These are phyloP conservation scores for Coemansia sp. DNA, from an alignment of 192 early-diverging fungal species.

Conservation along the genomic window DNA sequence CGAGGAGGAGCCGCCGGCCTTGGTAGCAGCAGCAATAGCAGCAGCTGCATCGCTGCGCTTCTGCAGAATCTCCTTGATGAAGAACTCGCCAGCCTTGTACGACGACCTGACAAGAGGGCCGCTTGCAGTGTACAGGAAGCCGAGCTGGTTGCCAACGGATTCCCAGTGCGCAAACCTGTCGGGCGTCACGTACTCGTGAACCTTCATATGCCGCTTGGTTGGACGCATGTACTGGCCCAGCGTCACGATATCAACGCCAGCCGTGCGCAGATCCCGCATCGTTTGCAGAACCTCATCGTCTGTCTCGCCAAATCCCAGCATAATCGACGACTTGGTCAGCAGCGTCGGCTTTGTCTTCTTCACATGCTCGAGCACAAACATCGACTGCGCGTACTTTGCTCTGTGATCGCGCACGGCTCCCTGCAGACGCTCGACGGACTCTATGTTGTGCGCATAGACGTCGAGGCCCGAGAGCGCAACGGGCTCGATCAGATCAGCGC, in stretches of 20 bases:
- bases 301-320: slow-evolving; percentile 95
- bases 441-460: slow-evolving; percentile 98
- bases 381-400: slow-evolving; percentile 89
- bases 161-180: slow-evolving; percentile 91
- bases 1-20: not conserved
- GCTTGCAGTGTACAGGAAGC: slow-evolving; percentile 94
- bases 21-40: slow-evolving; percentile 14
- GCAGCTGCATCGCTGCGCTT: slow-evolving; percentile 42
- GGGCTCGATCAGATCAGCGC: slow-evolving; percentile 69
- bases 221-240: slow-evolving; percentile 99
- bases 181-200: slow-evolving; percentile 90
- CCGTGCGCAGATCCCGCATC: slow-evolving; percentile 77
- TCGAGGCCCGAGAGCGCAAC: slow-evolving; percentile 93
- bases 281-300: slow-evolving; percentile 91
- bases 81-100: slow-evolving; percentile 99
- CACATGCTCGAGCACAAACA: slow-evolving; percentile 85
- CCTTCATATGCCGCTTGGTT: slow-evolving; percentile 99
- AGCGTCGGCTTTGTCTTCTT: slow-evolving; percentile 77
- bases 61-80: slow-evolving; percentile 82
- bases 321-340: slow-evolving; percentile 97
- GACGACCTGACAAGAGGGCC: slow-evolving; percentile 93
- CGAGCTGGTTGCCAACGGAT: slow-evolving; percentile 73
- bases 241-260: slow-evolving; percentile 91
- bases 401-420: slow-evolving; percentile 90
- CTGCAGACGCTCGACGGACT: slow-evolving; percentile 91